Evolutionary conservation across 345 rosid genomes (phyloP), one percentile per base, ranked within the genome.

Genomic region (Iberis pinnata): DNA sequence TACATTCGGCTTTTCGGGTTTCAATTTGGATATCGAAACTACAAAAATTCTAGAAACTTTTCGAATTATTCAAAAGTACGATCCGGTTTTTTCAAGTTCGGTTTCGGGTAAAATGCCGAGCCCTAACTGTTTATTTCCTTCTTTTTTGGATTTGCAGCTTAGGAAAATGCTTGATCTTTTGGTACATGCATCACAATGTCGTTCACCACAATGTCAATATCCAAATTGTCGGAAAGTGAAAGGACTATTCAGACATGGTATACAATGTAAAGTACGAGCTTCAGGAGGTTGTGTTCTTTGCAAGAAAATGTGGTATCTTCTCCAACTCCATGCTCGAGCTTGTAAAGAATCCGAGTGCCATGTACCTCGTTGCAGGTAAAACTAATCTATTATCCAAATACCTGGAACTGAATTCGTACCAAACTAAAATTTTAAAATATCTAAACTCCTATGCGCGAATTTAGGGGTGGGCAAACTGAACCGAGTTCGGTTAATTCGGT

Each of bases 181-280:
- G 70, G 97, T 93, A 67, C 99, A 93, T 53, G 99, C 99, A 38
- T 86, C 97, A 46, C 85, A 81, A 65, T 93, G 99, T 33, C 97
- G 95, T 45, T 83, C 95, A 2, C 70, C 82, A 10, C 72, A 76
- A 25, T 93, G 99, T 46, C 99, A 88, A 66, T 93, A 93, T 64
- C 99, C 99, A 3, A 88, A 90, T 68, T 90, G 96, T 70, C 87
- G 95, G 12, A 93, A 93, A 73, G 99, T 93, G 76, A 93, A 88
- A 71, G 97, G 95, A 38, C 85, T 93, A 38, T 93, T 88, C 74
- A 81, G 97, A 47, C 99, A 93, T 76, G 97, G 99, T 39, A 81
- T 88, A 56, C 83, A 86, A 39, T 93, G 99, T 87, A 93, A 69
- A 71, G 77, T 50, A 41, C 99, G 99, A 49, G 94, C 89, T 32